These are phyloP conservation scores for Panus rudis DNA, from an alignment of 768 basidiomycete species.

Conservation along the genomic window DNA sequence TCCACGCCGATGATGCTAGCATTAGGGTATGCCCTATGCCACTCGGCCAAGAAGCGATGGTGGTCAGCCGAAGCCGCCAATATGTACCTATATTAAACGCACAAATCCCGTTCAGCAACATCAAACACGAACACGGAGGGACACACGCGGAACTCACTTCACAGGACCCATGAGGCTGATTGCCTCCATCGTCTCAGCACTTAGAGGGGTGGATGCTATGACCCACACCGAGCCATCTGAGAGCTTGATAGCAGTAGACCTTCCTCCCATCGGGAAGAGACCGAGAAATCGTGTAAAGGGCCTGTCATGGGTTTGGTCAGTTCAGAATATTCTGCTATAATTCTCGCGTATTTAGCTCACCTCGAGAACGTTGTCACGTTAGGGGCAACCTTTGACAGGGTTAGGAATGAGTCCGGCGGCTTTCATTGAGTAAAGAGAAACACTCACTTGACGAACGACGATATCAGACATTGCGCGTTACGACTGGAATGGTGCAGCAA, in stretches of 20 bases:
- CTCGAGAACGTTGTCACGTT: background rate
- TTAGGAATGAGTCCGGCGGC: background rate
- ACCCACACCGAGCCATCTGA: conserved; percentile 61
- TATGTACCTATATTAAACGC: conserved; percentile 36
- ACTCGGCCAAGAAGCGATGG: conserved; percentile 37
- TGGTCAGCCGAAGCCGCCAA: conserved; percentile 46
- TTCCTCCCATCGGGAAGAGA: conserved; percentile 61
- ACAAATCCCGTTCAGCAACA: too few relatives aligned
- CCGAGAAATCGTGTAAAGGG: conserved; percentile 56
- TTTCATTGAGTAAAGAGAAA: conserved; percentile 51
- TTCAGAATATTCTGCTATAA: background rate
- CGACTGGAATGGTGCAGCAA: too few relatives aligned
- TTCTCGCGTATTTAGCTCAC: conserved; percentile 1
- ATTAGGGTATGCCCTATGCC: conserved; percentile 49
- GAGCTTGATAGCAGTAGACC: conserved; percentile 70
- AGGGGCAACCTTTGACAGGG: background rate
- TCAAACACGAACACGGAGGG: background rate
- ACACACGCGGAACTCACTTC: conserved; percentile 32
- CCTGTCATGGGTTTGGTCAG: conserved; percentile 23
- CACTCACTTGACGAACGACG: conserved; percentile 39
- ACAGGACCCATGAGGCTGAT: conserved; percentile 57
- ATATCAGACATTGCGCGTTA: conserved; percentile 28
- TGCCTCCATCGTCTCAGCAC: conserved; percentile 49
- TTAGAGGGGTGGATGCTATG: conserved; percentile 66
- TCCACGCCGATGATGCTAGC: conserved; percentile 64